phyloP scores from a whole-genome alignment of 345 rosid species.

The Aquilaria sinensis region DNA sequence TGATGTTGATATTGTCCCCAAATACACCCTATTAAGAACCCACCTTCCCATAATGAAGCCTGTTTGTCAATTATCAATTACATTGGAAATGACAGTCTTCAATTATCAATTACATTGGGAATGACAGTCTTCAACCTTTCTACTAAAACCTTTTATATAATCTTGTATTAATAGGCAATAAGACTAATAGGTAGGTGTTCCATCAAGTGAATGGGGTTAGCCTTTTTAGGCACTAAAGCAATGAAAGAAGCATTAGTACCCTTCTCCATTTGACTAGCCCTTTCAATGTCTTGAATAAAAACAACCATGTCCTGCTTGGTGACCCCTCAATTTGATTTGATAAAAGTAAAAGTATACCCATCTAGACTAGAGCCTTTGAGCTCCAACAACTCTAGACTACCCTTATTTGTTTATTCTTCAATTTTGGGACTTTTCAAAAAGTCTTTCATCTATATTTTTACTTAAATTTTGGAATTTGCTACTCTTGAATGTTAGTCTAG shows the following conservation, averaged over 20 bases:
- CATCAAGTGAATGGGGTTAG: not conserved
- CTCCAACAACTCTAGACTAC: no score
- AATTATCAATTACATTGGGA: no score
- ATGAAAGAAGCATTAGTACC: not conserved
- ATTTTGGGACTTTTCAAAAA: not conserved
- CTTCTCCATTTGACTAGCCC: not conserved
- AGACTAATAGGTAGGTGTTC: not conserved
- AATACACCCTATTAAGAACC: no score
- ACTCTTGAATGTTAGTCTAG: not conserved
- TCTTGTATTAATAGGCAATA: not conserved
- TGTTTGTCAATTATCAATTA: no score
- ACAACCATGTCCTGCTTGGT: not conserved
- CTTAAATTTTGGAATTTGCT: not conserved
- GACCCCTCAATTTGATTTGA: not conserved
- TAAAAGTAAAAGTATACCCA: not conserved
- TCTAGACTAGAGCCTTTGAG: not conserved
- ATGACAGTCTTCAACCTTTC: no score
- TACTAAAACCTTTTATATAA: not conserved
- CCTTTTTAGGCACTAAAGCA: not conserved
- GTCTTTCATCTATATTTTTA: not conserved
- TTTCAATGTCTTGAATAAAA: not conserved
- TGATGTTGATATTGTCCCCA: no score
- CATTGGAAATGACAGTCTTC: no score
- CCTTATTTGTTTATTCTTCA: not conserved
- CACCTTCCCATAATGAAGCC: no score